phyloP scores from a whole-genome alignment of 345 rosid genomes.

The Lagerstroemia speciosa region DNA sequence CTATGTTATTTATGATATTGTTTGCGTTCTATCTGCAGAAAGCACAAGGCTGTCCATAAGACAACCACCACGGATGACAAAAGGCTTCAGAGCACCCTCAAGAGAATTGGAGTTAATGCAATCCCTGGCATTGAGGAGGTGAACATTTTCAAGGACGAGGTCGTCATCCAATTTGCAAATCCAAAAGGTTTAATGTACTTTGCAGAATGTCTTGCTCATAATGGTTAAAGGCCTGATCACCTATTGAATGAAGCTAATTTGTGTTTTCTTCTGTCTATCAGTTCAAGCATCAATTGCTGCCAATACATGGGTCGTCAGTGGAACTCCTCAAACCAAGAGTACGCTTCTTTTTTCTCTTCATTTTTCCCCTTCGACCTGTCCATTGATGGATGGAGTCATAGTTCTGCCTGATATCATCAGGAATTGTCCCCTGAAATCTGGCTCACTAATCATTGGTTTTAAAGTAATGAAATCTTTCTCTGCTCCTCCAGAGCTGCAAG shows the following conservation, averaged over 20 bases:
- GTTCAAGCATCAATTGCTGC: slow-evolving; percentile 94
- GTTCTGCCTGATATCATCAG: too few species aligned
- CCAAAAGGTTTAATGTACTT: slow-evolving; percentile 57
- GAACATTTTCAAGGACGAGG: slow-evolving; percentile 91
- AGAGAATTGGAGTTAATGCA: slow-evolving; percentile 88
- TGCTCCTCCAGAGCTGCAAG: slow-evolving; percentile 66
- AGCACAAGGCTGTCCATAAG: slow-evolving; percentile 99
- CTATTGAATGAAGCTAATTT: not conserved
- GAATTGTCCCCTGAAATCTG: not conserved
- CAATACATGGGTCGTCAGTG: slow-evolving; percentile 99
- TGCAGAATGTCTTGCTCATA: not conserved
- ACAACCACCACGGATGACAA: slow-evolving; percentile 96
- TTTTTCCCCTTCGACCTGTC: too few species aligned
- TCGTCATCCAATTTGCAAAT: slow-evolving; percentile 74
- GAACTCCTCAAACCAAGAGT: slow-evolving; percentile 90
- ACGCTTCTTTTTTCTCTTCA: slow-evolving; percentile 6
- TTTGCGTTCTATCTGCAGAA: slow-evolving; percentile 27
- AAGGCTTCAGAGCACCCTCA: slow-evolving; percentile 87
- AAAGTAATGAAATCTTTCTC: not conserved
- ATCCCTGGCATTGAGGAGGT: slow-evolving; percentile 96
- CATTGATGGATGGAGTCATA: not conserved
- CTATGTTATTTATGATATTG: not conserved
- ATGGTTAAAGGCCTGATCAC: not conserved
- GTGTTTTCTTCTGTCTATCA: slow-evolving; percentile 18
- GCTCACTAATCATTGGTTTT: not conserved